Evolutionary conservation across 2,329 filamentous ascomycete species (phyloP).

Genomic region (Cucurbitaria berberidis): DNA sequence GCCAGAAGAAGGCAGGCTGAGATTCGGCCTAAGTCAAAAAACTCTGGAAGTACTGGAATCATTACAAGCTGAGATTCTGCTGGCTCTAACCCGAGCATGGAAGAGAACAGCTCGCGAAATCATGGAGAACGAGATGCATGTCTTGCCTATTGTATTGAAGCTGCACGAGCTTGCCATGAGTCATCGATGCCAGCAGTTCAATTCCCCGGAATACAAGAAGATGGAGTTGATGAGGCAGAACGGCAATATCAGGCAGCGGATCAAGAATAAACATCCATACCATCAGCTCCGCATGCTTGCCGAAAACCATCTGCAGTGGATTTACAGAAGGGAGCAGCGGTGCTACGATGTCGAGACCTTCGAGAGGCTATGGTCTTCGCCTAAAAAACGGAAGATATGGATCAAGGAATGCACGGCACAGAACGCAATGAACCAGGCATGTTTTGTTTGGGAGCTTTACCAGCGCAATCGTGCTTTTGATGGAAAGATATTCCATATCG

Average conservation of each 20-base stretch:
- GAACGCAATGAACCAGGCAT: not conserved
- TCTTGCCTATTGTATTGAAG: not conserved
- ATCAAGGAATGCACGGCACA: not conserved
- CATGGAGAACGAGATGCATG: conserved; percentile 1
- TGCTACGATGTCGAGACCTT: not conserved
- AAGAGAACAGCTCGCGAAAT: not conserved
- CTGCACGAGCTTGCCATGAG: not conserved
- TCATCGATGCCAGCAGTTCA: not conserved
- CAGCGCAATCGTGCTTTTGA: not conserved
- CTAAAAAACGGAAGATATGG: not conserved
- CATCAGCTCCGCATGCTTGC: not conserved
- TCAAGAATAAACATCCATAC: not conserved
- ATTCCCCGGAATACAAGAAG: not conserved
- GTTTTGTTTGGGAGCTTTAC: not conserved
- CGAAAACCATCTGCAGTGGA: not conserved
- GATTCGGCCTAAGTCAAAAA: not conserved
- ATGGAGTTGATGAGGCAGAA: not conserved
- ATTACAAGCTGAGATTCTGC: conserved; percentile 1
- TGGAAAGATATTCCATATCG: not conserved
- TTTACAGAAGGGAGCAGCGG: not conserved
- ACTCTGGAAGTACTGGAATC: not conserved
- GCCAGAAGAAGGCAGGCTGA: not conserved
- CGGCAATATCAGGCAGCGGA: too few species aligned
- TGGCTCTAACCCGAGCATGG: not conserved
- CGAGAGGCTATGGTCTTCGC: not conserved